phyloP scores from a whole-genome alignment of 176 grass and related monocot genomes.

The Aechmea fasciata region DNA sequence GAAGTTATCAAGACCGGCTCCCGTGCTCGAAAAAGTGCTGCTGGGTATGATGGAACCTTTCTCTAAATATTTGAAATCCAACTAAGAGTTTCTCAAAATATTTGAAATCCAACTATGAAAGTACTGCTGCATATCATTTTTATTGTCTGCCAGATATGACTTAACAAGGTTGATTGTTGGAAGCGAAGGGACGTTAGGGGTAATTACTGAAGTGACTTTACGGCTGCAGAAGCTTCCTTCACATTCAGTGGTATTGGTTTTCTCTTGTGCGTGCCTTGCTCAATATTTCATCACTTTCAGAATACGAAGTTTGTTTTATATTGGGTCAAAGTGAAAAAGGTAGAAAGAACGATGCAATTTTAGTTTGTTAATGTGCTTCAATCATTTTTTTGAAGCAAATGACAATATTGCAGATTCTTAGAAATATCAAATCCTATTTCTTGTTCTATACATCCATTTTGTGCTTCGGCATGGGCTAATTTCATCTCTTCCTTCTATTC shows the following conservation, averaged over 20 bases:
- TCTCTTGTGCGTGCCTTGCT: background rate
- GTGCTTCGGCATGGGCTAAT: too few species aligned
- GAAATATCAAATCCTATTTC: too few species aligned
- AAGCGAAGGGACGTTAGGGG: slow-evolving; percentile 90
- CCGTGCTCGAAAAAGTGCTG: slow-evolving; percentile 89
- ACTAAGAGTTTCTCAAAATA: background rate
- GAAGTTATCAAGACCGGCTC: slow-evolving; percentile 81
- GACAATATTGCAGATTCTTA: too few species aligned
- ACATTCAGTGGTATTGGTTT: slow-evolving; percentile 69
- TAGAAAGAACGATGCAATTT: too few species aligned
- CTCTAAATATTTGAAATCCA: background rate
- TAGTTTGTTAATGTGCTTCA: background rate
- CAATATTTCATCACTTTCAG: too few species aligned
- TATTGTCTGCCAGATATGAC: slow-evolving; percentile 61
- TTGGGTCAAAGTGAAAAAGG: too few species aligned
- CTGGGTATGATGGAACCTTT: slow-evolving; percentile 46
- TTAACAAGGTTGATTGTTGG: slow-evolving; percentile 90
- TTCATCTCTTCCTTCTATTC: too few species aligned
- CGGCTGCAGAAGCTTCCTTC: slow-evolving; percentile 88
- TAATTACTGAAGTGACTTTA: slow-evolving; percentile 94
- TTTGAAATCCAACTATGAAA: background rate
- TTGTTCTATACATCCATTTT: too few species aligned
- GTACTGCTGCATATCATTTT: background rate
- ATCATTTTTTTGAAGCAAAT: slow-evolving; percentile 1
- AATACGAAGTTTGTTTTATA: too few species aligned